Percentiles rank a stretch among this genome's conserved stretches.
These are phyloP conservation scores for Cymodocea nodosa DNA, from an alignment of 116 monocot genomes.

Conservation along the genomic window DNA sequence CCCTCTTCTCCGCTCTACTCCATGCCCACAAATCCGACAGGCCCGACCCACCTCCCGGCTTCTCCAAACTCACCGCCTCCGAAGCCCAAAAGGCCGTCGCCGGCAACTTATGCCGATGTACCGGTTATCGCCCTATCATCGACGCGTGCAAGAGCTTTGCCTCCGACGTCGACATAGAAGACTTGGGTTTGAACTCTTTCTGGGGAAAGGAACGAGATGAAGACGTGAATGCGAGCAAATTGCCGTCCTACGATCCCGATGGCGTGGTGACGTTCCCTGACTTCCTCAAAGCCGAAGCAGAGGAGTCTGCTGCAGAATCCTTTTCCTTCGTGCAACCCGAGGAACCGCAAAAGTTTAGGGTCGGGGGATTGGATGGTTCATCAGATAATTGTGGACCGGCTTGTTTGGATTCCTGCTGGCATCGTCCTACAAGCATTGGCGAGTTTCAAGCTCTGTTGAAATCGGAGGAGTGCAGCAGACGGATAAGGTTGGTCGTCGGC, in stretches of 20 bases:
- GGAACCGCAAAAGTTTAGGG: too few species aligned
- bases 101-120: conserved; percentile 73
- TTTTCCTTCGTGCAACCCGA: not conserved
- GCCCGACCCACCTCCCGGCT: conserved; percentile 37
- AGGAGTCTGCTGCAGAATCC: conserved; percentile 6
- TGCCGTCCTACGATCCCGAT: conserved; percentile 24
- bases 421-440: conserved; percentile 31
- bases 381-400: not conserved
- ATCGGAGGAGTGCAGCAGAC: conserved; percentile 8
- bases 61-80: conserved; percentile 50
- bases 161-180: conserved; percentile 63
- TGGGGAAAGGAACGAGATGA: conserved; percentile 35
- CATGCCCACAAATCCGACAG: conserved; percentile 46
- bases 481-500: conserved; percentile 53
- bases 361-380: too few species aligned
- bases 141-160: conserved; percentile 84
- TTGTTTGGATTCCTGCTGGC: conserved; percentile 16
- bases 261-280: conserved; percentile 38
- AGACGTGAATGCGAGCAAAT: conserved; percentile 5
- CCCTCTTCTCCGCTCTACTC: conserved; percentile 61
- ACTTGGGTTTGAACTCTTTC: conserved; percentile 68
- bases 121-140: conserved; percentile 66
- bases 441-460: conserved; percentile 30
- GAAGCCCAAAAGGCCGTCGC: conserved; percentile 63
- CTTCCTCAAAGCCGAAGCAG: conserved; percentile 42